A percentile compares a stretch with the other conserved stretches of the same genome.
phyloP scores from a whole-genome alignment of 495 filamentous ascomycete genomes.

The Schizothecium vesticola region DNA sequence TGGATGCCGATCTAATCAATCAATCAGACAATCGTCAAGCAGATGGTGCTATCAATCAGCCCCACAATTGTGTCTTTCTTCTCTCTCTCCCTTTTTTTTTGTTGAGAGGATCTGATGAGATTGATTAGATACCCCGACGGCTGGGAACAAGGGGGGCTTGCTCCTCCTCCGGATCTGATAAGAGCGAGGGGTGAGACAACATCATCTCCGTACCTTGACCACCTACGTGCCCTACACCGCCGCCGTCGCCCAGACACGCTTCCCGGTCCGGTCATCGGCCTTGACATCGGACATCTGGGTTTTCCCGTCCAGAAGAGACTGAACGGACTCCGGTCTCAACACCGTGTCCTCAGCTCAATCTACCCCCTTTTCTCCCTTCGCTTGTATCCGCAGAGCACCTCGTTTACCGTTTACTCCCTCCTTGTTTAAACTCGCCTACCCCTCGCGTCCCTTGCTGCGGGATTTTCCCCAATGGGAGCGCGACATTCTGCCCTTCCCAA shows the following conservation, averaged over 20 bases:
- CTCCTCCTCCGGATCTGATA: conserved; percentile 10
- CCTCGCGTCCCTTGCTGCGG: background rate
- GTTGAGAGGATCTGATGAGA: conserved; percentile 13
- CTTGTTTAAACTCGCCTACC: background rate
- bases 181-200: background rate
- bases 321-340: background rate
- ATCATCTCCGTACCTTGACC: background rate
- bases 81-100: background rate
- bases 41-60: conserved; percentile 26
- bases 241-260: background rate
- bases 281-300: background rate
- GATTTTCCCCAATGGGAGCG: background rate
- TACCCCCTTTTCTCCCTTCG: background rate
- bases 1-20: conserved; percentile 23
- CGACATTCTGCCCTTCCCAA: background rate
- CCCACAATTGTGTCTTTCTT: conserved; percentile 15
- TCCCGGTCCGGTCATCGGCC: background rate
- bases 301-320: background rate
- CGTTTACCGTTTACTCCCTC: background rate
- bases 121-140: conserved; percentile 18
- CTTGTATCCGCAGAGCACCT: background rate
- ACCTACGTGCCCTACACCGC: background rate
- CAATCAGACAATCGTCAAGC: conserved; percentile 9
- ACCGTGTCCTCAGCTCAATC: background rate
- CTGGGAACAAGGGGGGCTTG: background rate